Evolutionary conservation across 1,139 yeast species (phyloP).

Genomic region (Scheffersomyces parashehatae): DNA sequence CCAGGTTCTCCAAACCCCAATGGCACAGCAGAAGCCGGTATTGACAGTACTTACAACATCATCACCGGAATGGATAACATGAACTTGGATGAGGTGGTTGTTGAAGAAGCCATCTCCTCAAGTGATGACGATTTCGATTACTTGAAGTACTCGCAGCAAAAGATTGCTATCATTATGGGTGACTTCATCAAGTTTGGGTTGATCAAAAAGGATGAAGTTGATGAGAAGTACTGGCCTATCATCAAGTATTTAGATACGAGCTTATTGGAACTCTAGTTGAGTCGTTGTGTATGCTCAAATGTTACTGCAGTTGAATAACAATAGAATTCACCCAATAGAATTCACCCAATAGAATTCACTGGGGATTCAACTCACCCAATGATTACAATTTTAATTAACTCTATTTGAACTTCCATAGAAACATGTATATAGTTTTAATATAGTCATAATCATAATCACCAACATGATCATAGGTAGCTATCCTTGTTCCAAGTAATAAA

Average conservation of each 20-base stretch:
- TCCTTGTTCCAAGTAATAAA: too few relatives aligned
- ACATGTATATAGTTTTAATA: too few relatives aligned
- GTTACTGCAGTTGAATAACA: too few relatives aligned
- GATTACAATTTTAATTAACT: too few relatives aligned
- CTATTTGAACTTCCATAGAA: too few relatives aligned
- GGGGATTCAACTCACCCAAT: too few relatives aligned
- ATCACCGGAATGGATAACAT: slow-evolving; percentile 35
- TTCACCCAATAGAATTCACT: too few relatives aligned
- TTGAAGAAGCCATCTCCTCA: slow-evolving; percentile 38
- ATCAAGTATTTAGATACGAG: slow-evolving; percentile 42
- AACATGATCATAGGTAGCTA: too few relatives aligned
- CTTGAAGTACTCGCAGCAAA: slow-evolving; percentile 71
- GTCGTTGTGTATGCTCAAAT: too few relatives aligned
- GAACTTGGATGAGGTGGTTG: slow-evolving; percentile 23
- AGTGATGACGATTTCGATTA: slow-evolving; percentile 79
- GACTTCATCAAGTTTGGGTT: slow-evolving; percentile 70
- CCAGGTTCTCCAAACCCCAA: slow-evolving; percentile 6
- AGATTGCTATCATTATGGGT: slow-evolving; percentile 70
- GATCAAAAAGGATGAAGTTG: slow-evolving; percentile 35
- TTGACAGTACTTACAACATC: slow-evolving; percentile 42
- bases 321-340: too few relatives aligned
- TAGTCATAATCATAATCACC: too few relatives aligned
- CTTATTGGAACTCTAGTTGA: too few relatives aligned
- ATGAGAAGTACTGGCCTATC: slow-evolving; percentile 19
- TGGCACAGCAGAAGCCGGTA: slow-evolving; percentile 27